These are phyloP conservation scores for Anastatica hierochuntica DNA, from an alignment of 345 rosid genomes.

Conservation along the genomic window DNA sequence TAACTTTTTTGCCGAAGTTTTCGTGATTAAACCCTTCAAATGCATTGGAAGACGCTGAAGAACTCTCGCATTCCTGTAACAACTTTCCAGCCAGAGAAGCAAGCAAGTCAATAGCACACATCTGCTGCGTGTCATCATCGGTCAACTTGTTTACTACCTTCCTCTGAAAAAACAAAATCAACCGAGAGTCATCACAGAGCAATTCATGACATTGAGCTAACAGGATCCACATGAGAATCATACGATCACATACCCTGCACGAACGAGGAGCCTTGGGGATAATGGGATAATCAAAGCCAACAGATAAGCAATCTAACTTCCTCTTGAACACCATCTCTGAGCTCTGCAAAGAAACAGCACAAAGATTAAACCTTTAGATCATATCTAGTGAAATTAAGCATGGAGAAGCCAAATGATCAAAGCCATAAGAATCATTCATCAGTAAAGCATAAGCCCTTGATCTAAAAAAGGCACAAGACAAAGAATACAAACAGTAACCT, in stretches of 20 bases:
- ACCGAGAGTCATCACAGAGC: conserved; percentile 12
- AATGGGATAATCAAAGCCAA: conserved; percentile 45
- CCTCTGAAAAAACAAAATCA: conserved; percentile 32
- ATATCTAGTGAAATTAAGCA: neutral
- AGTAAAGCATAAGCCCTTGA: neutral
- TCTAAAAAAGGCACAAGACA: neutral
- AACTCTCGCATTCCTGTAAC: conserved; percentile 71
- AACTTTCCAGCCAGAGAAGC: conserved; percentile 90
- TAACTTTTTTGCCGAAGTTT: conserved; percentile 18
- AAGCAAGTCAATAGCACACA: conserved; percentile 74
- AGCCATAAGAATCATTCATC: neutral
- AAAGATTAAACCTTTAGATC: conserved; percentile 19
- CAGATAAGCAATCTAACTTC: conserved; percentile 48
- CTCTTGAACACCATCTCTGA: conserved; percentile 82
- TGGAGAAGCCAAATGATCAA: no score
- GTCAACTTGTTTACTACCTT: conserved; percentile 34
- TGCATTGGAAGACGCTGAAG: conserved; percentile 64
- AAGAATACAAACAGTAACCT: neutral
- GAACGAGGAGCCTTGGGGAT: conserved; percentile 90
- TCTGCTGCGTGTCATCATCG: conserved; percentile 39
- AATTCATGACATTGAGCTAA: conserved; percentile 5
- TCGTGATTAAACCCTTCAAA: conserved; percentile 48
- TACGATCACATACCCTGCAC: conserved; percentile 74
- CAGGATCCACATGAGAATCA: neutral
- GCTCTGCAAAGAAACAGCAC: conserved; percentile 1